These are phyloP conservation scores for Epithele typhae DNA, from an alignment of 768 basidiomycete species.

Conservation along the genomic window DNA sequence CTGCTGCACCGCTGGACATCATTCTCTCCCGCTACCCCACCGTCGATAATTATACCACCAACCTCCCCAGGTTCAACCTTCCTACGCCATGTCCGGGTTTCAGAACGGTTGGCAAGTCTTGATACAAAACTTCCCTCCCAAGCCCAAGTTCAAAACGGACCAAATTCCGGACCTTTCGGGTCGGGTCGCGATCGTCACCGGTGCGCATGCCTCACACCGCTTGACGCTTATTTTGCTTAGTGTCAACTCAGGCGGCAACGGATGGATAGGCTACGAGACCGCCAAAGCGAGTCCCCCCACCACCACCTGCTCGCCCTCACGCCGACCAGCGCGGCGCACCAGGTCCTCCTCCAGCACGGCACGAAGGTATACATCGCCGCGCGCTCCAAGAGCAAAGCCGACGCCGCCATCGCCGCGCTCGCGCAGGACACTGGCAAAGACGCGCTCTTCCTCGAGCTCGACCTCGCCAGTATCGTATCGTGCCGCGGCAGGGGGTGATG, in stretches of 20 bases:
- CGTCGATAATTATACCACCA: too few relatives aligned
- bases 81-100: not conserved
- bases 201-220: conserved; percentile 13
- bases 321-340: conserved; percentile 17
- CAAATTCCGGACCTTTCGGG: conserved; percentile 44
- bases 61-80: too few relatives aligned
- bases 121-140: conserved; percentile 32
- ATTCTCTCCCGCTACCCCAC: too few relatives aligned
- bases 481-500: conserved; percentile 44
- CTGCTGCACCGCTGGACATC: too few relatives aligned
- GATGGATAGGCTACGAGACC: conserved; percentile 57
- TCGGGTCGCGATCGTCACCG: conserved; percentile 34
- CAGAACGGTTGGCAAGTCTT: conserved; percentile 43
- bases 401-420: conserved; percentile 49
- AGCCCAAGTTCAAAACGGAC: conserved; percentile 20
- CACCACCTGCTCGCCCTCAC: not conserved
- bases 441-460: conserved; percentile 40
- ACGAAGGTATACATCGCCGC: conserved; percentile 64
- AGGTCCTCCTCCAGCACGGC: conserved; percentile 30
- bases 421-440: conserved; percentile 40
- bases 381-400: conserved; percentile 41
- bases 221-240: not conserved
- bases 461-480: conserved; percentile 36
- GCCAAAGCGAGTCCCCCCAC: conserved; percentile 22
- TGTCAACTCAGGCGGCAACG: conserved; percentile 24